These are phyloP conservation scores for Entamoeba moshkovskii DNA, from an alignment of 208 protist species.

Conservation along the genomic window DNA sequence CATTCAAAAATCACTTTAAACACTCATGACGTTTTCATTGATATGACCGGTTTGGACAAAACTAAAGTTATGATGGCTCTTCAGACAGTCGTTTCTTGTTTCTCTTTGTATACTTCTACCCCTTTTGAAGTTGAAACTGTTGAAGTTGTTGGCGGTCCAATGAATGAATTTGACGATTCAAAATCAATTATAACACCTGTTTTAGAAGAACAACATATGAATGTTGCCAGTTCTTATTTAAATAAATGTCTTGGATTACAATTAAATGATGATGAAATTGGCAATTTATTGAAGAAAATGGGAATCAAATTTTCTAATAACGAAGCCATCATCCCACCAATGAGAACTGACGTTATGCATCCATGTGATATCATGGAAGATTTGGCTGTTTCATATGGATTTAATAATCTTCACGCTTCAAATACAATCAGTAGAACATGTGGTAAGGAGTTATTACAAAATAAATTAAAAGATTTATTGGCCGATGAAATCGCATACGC, in stretches of 20 bases:
- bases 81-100: conserved; percentile 4
- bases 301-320: conserved; percentile 35
- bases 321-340: conserved; percentile 62
- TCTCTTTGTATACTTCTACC: conserved; percentile 2
- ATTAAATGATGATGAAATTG: conserved; percentile 52
- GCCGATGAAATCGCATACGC: conserved; percentile 65
- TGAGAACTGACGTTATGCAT: conserved; percentile 80
- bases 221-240: conserved; percentile 50
- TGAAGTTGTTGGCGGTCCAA: not conserved
- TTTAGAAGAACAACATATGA: conserved; percentile 37
- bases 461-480: conserved; percentile 71
- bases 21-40: conserved; percentile 95
- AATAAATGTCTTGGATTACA: conserved; percentile 67
- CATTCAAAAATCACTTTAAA: conserved; percentile 80
- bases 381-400: conserved; percentile 87
- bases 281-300: conserved; percentile 67
- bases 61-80: conserved; percentile 52
- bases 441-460: conserved; percentile 68
- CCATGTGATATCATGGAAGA: conserved; percentile 87
- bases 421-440: conserved; percentile 56
- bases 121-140: conserved; percentile 20
- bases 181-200: not conserved
- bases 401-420: conserved; percentile 68
- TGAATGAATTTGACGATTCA: not conserved
- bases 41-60: conserved; percentile 87